Base-by-base conservation (phyloP, 805 yeast genomes). In the Torulaspora delbrueckii region DNA sequence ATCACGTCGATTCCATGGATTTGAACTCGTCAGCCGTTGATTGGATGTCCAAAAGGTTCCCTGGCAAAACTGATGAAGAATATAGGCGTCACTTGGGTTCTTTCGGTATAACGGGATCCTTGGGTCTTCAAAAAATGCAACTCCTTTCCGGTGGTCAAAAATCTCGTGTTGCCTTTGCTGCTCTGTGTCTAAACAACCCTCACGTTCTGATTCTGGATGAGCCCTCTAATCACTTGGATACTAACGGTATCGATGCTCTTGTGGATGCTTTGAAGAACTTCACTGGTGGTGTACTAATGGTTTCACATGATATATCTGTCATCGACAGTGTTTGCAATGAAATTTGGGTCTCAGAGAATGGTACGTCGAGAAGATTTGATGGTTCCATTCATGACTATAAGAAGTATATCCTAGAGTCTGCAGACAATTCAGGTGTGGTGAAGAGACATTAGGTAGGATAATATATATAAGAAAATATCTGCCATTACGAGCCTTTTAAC, bases 211-310 rank as follows among this genome's bases (percentile, higher is more conserved):
- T 93, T 59, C 72, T 93, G 55, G 99, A 93, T 75, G 99, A 93
- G 76, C 99, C 99, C 68, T 86, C 96, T 5, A 93, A 93, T 71
- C 99, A 93, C 70, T 80, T 93, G 77, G 99, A 93, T 84, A 91
- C 96, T 7, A 84, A 95, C 28, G 99, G 97, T 78, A 74, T 93
- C 60, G 99, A 93, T 66, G 99, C 99, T 0, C 76, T 93, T 50
- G 82, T 93, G 7, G 95, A 85, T 35, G 98, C 98, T 1, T 74
- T 93, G 63, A 81, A 77, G 51, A 81, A 78, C 50, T 93, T 90
- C 76, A 78, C 87, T 60, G 99, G 99, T 63, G 99, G 99, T 67
- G 85, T 93, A 22, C 75, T 93, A 57, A 89, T 93, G 96, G 99
- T 93, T 48, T 86, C 96, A 42, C 99, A 93, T 76, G 99, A 93